Evolutionary conservation across 345 rosid genomes (phyloP), one percentile per base, ranked within the genome.

Genomic region (Arabidopsis arenosa): DNA sequence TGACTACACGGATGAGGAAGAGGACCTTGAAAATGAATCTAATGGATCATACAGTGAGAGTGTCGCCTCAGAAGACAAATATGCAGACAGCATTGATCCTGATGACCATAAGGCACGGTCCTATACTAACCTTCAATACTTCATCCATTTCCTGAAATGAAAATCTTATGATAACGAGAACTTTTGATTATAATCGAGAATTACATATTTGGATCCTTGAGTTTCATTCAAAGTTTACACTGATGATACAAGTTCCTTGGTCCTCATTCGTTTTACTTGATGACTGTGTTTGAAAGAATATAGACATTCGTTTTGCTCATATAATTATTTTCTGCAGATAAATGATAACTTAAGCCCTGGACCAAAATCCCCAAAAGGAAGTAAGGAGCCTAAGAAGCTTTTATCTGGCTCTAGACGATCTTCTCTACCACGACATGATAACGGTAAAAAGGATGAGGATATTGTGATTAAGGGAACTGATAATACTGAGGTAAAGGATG

Each of bases 21-120:
- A 87, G 54, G 87, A 86, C 67, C 57, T 73, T 56, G 89, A 86
- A 58, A 79, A 78, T 82, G 82, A 75, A 69, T 84, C 87, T 43
- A 75, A 68, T 73, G 82, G 81, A 84, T 83, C 88, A 63, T 69
- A 81, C 76, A 80, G 80, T 58, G 84, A 65, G 30, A 86, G 82
- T 69, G 81, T 76, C 12, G 82, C 65, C 63, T 86, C 90, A 44
- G 78, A 28, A 35, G 84, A 82, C 47, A 66, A 80, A 75, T 78
- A 82, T 80, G 73, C 14, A 28, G 47, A 14, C 47, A 83, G 84
- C 60, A 71, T 77, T 75, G 80, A 79, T 84, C 78, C 13, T n/a
- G 41, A 80, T 44, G 82, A 84, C n/a, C 71, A 80, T 72, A 82
- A 86, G 90, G 97, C 68, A 62, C 48, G 84, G 71, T 68, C 74